Evolutionary conservation across 768 basidiomycete species (phyloP).

Genomic region (Naganishia kalamii): DNA sequence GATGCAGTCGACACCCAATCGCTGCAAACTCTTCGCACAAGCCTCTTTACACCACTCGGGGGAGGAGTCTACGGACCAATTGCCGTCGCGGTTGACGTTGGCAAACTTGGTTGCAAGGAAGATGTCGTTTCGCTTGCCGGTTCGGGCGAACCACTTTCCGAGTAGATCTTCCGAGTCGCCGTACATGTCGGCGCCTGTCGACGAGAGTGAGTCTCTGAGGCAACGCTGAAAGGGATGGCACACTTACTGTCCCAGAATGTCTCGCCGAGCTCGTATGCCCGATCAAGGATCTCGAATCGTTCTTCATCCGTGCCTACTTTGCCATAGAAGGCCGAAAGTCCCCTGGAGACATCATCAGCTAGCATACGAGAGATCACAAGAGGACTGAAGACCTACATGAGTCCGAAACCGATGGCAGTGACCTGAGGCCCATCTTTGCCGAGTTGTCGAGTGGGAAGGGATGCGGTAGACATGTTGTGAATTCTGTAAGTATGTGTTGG

Average conservation of each 20-base stretch:
- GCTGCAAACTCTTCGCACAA: slow-evolving; percentile 24
- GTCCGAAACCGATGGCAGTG: slow-evolving; percentile 13
- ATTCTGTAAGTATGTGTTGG: too few relatives aligned
- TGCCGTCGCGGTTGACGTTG: not conserved
- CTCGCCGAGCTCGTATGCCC: slow-evolving; percentile 50
- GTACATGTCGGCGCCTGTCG: slow-evolving; percentile 49
- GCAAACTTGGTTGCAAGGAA: slow-evolving; percentile 62
- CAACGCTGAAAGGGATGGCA: too few relatives aligned
- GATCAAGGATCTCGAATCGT: slow-evolving; percentile 56
- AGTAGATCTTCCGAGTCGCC: slow-evolving; percentile 51
- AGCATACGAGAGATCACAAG: not conserved
- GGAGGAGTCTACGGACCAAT: slow-evolving; percentile 7
- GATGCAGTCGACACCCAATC: slow-evolving; percentile 26
- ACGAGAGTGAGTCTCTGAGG: not conserved
- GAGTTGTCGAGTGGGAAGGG: slow-evolving; percentile 17
- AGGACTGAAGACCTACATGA: not conserved
- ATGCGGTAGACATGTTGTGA: not conserved
- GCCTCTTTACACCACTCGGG: slow-evolving; percentile 27
- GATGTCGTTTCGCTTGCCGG: slow-evolving; percentile 36
- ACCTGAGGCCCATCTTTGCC: slow-evolving; percentile 14
- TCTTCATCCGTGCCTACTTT: slow-evolving; percentile 54
- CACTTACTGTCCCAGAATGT: slow-evolving; percentile 51
- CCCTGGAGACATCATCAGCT: not conserved
- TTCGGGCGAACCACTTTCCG: slow-evolving; percentile 52
- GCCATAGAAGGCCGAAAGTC: slow-evolving; percentile 41